Conservation (phyloP, 352 stramenopile genomes). For the Phytopythium cucurbitacearum region DNA sequence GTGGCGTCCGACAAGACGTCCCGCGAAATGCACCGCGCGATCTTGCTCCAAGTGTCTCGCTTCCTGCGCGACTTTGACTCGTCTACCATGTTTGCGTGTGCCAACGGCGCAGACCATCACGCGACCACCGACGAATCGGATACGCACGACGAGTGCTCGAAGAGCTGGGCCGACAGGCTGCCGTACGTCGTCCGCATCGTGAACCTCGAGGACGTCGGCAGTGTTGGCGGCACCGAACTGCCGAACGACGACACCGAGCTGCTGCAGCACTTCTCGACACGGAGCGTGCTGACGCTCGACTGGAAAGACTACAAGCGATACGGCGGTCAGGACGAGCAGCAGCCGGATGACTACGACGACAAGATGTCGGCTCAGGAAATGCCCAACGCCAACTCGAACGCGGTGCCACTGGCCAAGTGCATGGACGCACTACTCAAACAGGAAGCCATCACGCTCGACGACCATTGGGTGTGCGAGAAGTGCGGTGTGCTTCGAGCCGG, state of each 20-base stretch:
- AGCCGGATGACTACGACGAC: constrained; percentile 21
- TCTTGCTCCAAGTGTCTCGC: constrained; percentile 61
- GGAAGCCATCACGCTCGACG: constrained; percentile 67
- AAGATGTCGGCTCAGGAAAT: constrained; percentile 24
- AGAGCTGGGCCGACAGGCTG: constrained; percentile 10
- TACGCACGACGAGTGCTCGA: background rate
- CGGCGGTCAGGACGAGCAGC: constrained; percentile 13
- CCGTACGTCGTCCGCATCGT: constrained; percentile 56
- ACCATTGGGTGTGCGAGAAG: constrained; percentile 69
- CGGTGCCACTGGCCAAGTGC: constrained; percentile 52
- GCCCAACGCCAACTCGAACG: constrained; percentile 23
- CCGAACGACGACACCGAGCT: constrained; percentile 45
- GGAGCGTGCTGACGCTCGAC: constrained; percentile 76
- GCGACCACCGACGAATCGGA: constrained; percentile 4
- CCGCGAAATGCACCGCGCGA: constrained; percentile 58
- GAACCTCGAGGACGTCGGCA: constrained; percentile 55
- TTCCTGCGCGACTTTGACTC: constrained; percentile 23
- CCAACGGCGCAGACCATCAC: background rate
- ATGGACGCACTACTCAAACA: constrained; percentile 68
- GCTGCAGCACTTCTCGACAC: constrained; percentile 67
- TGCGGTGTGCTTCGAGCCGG: constrained; percentile 63
- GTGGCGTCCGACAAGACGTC: constrained; percentile 61
- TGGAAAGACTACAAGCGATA: constrained; percentile 44
- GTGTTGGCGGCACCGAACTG: constrained; percentile 26
- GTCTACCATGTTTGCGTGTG: background rate